Percentiles rank a stretch among this genome's conserved stretches.
Evolutionary conservation across 148 eudicot species (phyloP).

Genomic region (Cornus suecica): DNA sequence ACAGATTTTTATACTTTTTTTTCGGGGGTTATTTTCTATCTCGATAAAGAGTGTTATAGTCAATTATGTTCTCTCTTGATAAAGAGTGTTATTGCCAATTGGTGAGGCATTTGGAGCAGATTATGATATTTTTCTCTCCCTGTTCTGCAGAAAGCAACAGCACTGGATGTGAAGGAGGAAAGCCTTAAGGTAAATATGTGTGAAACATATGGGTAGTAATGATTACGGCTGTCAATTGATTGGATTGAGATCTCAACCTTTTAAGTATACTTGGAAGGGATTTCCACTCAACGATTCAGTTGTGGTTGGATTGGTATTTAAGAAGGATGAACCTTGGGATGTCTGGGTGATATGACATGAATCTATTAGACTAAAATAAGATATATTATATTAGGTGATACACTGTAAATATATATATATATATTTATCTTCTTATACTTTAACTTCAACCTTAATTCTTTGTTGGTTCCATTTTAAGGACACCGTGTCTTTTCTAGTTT

Average conservation of each 20-base stretch:
- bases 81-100: background rate
- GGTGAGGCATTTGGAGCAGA: conserved; percentile 7
- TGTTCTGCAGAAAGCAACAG: conserved; percentile 68
- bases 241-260: background rate
- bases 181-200: conserved; percentile 63
- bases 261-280: background rate
- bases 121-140: conserved; percentile 10
- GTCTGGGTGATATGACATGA: background rate
- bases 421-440: background rate
- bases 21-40: no score
- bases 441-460: background rate
- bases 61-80: no score
- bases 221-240: background rate
- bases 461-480: background rate
- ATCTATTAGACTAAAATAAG: background rate
- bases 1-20: no score
- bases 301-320: no score
- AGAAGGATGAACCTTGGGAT: no score
- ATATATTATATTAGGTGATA: background rate
- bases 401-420: background rate
- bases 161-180: conserved; percentile 69
- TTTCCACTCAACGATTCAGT: no score
- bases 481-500: background rate
- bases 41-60: background rate
- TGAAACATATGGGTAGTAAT: background rate